A percentile compares a stretch with the other conserved stretches of the same genome.
Conservation (phyloP, 805 yeast species). For the Metschnikowia gruessii region DNA sequence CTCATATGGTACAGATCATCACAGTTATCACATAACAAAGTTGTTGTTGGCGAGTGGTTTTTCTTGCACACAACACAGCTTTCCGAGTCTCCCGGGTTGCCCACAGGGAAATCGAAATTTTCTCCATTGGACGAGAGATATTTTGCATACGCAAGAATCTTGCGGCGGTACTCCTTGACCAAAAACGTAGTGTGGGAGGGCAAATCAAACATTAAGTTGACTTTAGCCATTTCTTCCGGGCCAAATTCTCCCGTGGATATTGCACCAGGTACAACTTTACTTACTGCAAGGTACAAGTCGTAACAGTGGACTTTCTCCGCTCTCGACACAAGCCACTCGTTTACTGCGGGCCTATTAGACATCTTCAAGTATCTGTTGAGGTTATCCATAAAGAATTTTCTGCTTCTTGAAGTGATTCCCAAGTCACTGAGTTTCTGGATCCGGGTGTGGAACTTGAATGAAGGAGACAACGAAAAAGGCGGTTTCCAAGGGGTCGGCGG, state of each 20-base stretch:
- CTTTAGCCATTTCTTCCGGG: constrained; percentile 20
- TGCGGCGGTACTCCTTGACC: constrained; percentile 24
- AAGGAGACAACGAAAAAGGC: constrained; percentile 51
- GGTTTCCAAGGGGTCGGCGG: constrained; percentile 57
- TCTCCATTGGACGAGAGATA: constrained; percentile 27
- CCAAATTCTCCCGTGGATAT: constrained; percentile 14
- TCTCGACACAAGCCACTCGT: constrained; percentile 22
- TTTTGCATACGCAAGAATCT: constrained; percentile 32
- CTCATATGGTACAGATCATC: constrained; percentile 62
- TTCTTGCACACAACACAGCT: constrained; percentile 49
- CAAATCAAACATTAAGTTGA: constrained; percentile 27
- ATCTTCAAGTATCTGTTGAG: constrained; percentile 55
- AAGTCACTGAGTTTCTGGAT: constrained; percentile 65
- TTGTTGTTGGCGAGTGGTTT: constrained; percentile 43
- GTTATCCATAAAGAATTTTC: constrained; percentile 60
- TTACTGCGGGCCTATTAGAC: constrained; percentile 31
- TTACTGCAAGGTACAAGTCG: constrained; percentile 38
- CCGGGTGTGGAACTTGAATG: constrained; percentile 64
- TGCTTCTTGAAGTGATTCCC: constrained; percentile 58
- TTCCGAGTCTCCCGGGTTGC: constrained; percentile 26
- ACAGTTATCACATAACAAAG: constrained; percentile 72
- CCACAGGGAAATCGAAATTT: constrained; percentile 33
- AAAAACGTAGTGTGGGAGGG: constrained; percentile 18
- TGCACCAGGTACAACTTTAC: constrained; percentile 16
- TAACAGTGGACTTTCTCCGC: constrained; percentile 30